A percentile compares a stretch with the other conserved stretches of the same genome.
Conservation (phyloP, 768 basidiomycete genomes). For the Podaxis sp. region DNA sequence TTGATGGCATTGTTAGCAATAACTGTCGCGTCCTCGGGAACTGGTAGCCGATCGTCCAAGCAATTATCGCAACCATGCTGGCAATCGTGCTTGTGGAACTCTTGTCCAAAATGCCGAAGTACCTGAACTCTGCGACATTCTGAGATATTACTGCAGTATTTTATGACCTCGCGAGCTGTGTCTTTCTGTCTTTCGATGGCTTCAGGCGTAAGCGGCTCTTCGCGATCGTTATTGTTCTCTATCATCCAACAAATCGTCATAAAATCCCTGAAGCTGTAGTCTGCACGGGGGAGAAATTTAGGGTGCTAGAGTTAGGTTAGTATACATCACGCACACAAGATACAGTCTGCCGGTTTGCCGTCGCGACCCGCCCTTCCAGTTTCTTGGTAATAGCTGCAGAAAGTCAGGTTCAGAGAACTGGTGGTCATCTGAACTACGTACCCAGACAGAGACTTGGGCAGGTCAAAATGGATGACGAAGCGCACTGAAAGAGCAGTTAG, state of each 20-base stretch:
- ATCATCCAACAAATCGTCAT: conserved; percentile 56
- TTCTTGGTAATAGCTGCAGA: conserved; percentile 82
- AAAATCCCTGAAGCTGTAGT: conserved; percentile 61
- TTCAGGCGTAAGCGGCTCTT: conserved; percentile 28
- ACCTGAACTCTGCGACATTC: conserved; percentile 86
- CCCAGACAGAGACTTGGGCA: conserved; percentile 84
- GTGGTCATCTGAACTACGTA: conserved; percentile 29
- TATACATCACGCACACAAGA: conserved; percentile 64
- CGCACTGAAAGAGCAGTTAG: conserved; percentile 50
- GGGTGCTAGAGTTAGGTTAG: not conserved
- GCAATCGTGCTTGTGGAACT: conserved; percentile 67
- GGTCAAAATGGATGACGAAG: conserved; percentile 83
- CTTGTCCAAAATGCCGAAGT: conserved; percentile 86
- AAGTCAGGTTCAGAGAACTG: conserved; percentile 6
- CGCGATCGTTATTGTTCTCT: conserved; percentile 40
- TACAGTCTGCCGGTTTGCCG: conserved; percentile 75
- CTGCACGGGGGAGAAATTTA: conserved; percentile 21
- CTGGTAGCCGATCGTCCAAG: conserved; percentile 38
- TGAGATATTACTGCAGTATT: conserved; percentile 74
- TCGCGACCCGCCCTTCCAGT: conserved; percentile 97
- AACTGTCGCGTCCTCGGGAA: conserved; percentile 56
- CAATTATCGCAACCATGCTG: conserved; percentile 83
- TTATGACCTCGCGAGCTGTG: conserved; percentile 64
- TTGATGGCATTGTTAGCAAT: conserved; percentile 52
- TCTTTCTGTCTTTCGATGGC: conserved; percentile 66